A percentile compares a stretch with the other conserved stretches of the same genome.
Evolutionary conservation across 768 basidiomycete species (phyloP).

Genomic region (Hydnomerulius pinastri): DNA sequence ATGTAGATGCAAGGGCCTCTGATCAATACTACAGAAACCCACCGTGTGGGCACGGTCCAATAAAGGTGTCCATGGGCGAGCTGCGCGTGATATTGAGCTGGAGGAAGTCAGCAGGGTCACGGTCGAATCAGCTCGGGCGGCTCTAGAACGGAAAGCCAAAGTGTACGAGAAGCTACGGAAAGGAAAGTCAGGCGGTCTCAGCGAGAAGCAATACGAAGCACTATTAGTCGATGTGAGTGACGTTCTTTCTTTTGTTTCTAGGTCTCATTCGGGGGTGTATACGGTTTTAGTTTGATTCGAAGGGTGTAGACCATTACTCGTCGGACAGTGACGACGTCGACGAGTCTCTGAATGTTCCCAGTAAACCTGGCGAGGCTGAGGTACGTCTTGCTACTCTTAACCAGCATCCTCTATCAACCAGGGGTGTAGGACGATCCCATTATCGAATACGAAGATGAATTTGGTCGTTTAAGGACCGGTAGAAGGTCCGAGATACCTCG

Average conservation of each 20-base stretch:
- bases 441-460: constrained; percentile 86
- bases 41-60: constrained; percentile 78
- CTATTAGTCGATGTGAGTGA: constrained; percentile 77
- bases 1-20: not conserved
- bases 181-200: constrained; percentile 79
- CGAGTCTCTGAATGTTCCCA: constrained; percentile 70
- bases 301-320: constrained; percentile 53
- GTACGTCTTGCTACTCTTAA: constrained; percentile 29
- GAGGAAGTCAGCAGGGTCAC: constrained; percentile 71
- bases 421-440: constrained; percentile 65
- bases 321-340: constrained; percentile 78
- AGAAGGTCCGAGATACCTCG: constrained; percentile 78
- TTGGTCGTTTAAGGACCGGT: constrained; percentile 72
- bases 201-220: constrained; percentile 68
- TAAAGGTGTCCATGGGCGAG: constrained; percentile 67
- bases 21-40: constrained; percentile 54
- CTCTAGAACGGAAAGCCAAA: constrained; percentile 75
- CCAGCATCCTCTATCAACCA: not conserved
- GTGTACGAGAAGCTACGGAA: constrained; percentile 78
- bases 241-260: not conserved
- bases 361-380: constrained; percentile 38
- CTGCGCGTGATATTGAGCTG: constrained; percentile 66
- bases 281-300: constrained; percentile 62
- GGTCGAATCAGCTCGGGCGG: constrained; percentile 68
- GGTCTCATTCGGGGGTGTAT: not conserved